Conservation (phyloP, 2,329 filamentous ascomycete genomes). For the Verticillium albo-atrum region DNA sequence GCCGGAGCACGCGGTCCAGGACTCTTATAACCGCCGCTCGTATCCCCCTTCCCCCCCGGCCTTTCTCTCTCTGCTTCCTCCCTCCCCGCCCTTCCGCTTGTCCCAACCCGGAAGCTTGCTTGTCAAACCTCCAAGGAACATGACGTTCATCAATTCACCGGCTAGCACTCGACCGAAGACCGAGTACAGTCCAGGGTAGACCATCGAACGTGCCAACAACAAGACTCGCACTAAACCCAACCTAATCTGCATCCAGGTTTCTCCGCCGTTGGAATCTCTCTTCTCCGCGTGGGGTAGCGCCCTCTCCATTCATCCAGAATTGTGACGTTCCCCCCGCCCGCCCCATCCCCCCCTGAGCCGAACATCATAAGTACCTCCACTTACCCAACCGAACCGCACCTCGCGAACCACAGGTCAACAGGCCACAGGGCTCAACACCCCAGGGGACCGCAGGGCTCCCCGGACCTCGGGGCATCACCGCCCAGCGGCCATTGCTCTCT, state of each 20-base stretch:
- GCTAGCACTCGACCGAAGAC: neutral
- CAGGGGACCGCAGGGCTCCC: neutral
- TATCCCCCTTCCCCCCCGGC: neutral
- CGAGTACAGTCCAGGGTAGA: neutral
- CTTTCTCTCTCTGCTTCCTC: neutral
- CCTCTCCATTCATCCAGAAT: neutral
- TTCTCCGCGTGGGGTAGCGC: neutral
- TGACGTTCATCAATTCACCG: neutral
- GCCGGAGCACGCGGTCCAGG: neutral
- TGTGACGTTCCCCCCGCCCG: neutral
- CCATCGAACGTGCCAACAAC: neutral
- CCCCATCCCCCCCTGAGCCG: too few species aligned
- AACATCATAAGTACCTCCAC: too few species aligned
- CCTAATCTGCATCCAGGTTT: neutral
- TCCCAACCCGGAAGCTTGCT: neutral
- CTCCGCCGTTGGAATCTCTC: neutral
- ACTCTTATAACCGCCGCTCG: neutral
- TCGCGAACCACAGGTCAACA: too few species aligned
- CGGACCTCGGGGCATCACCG: neutral
- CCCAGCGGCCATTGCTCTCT: neutral
- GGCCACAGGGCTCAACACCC: too few species aligned
- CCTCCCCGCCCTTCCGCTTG: neutral
- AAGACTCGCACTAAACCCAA: neutral
- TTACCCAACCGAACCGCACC: too few species aligned
- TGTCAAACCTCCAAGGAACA: too few species aligned